Conservation (phyloP, 345 rosid genomes). For the Boechera stricta region DNA sequence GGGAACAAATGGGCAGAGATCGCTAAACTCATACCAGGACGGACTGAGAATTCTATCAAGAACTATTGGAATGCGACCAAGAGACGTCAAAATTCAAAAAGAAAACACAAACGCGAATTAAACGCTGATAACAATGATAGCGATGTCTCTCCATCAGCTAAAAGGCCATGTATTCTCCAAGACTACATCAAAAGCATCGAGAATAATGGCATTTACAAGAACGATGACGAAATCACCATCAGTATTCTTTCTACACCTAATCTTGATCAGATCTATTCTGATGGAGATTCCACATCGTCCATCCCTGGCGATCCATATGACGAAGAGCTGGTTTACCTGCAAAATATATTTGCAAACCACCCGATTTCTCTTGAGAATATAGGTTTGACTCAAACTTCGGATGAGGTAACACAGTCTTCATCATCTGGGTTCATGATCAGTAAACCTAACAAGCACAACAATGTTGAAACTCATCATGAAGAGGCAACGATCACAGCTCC, state of each 20-base stretch:
- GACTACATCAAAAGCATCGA: slow-evolving; percentile 74
- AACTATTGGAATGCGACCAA: slow-evolving; percentile 97
- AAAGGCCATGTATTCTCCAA: slow-evolving; percentile 70
- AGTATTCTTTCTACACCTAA: slow-evolving; percentile 30
- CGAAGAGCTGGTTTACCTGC: slow-evolving; percentile 73
- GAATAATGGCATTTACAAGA: slow-evolving; percentile 34
- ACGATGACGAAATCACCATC: slow-evolving; percentile 10
- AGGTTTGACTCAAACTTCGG: slow-evolving; percentile 29
- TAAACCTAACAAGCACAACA: slow-evolving; percentile 17
- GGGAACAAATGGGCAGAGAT: slow-evolving; percentile 99
- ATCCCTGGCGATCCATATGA: slow-evolving; percentile 61
- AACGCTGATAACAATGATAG: slow-evolving; percentile 28
- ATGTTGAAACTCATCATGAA: slow-evolving; percentile 18
- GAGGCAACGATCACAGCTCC: slow-evolving; percentile 32
- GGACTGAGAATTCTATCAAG: slow-evolving; percentile 90
- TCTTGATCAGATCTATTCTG: slow-evolving; percentile 40
- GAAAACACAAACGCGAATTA: slow-evolving; percentile 56
- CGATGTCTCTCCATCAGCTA: slow-evolving; percentile 39
- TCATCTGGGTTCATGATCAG: slow-evolving; percentile 36
- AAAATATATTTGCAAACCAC: slow-evolving; percentile 57
- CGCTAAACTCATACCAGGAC: slow-evolving; percentile 78
- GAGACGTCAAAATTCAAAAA: slow-evolving; percentile 76
- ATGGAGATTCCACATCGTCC: slow-evolving; percentile 45
- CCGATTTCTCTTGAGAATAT: slow-evolving; percentile 38
- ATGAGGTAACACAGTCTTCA: slow-evolving; percentile 29